Evolutionary conservation across 2,329 filamentous ascomycete genomes (phyloP), one percentile per base, ranked within the genome.

Genomic region (Beauveria australis): DNA sequence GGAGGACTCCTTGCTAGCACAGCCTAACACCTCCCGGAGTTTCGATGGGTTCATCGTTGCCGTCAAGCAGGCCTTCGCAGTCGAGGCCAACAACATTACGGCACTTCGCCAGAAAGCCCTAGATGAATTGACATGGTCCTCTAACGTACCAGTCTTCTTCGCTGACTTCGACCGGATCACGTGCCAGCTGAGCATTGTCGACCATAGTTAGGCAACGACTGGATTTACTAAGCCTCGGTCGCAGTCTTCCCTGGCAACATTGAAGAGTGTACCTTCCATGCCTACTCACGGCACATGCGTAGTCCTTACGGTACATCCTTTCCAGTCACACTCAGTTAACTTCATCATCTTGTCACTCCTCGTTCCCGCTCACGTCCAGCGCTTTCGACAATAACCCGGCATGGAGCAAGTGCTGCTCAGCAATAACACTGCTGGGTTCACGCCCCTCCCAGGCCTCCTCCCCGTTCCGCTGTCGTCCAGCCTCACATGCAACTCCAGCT

Each of bases 371-470:
- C 57, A 59, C 57, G 48, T 59, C 57, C 49, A 59, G 49, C 57
- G 57, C 40, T 53, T 53, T 59, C 57, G 57, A 59, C 48, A 59
- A 47, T 47, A 53, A 47, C 57, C 57, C 48, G 41, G 14, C 48
- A 59, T 59, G 57, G 56, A 59, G 48, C 56, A 59, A 59, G 56
- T 46, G 56, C 56, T 46, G 48, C 48, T 59, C 48, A 48, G 56
- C 56, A 59, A 59, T 59, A 53, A 59, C 28, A 53, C 56, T 37
- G n/a, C 14, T 46, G 56, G 56, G 40, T 59, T 59, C 56, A 59
- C 48, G 40, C 47, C 56, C 56, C 56, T 59, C 48, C 40, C 56
- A 46, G 56, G 56, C 56, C 48, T 47, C 24, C 47, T 59, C 48
- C 41, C 56, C 56, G 44, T 59, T 59, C 48, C 48, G 56, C 48